Conservation (phyloP, 768 basidiomycete genomes). For the Kwoniella botswanensis region DNA sequence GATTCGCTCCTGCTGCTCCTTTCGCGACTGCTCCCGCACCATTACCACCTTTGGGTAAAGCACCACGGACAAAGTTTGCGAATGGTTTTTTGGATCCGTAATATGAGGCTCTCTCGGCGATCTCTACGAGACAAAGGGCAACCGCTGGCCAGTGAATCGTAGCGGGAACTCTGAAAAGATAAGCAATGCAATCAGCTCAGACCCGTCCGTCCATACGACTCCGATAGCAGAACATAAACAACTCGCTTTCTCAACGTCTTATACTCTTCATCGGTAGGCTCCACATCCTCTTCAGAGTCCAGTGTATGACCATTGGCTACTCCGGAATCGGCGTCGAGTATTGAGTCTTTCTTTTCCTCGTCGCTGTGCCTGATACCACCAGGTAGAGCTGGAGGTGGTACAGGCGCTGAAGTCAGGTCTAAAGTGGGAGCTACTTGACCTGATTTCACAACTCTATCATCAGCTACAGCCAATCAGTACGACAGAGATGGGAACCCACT, state of each 20-base stretch:
- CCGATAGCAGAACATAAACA: background rate
- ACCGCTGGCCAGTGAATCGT: slow-evolving; percentile 38
- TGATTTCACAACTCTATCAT: background rate
- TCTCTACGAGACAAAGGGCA: slow-evolving; percentile 58
- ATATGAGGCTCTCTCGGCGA: slow-evolving; percentile 56
- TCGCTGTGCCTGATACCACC: background rate
- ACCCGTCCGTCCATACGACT: too few species aligned
- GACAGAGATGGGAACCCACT: background rate
- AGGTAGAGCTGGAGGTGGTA: background rate
- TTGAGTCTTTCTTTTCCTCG: slow-evolving; percentile 5
- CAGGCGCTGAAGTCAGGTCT: slow-evolving; percentile 3
- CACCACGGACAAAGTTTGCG: slow-evolving; percentile 39
- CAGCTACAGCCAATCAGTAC: background rate
- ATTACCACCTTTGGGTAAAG: slow-evolving; percentile 49
- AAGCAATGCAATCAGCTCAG: background rate
- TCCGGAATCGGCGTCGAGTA: background rate
- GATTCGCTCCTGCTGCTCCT: slow-evolving; percentile 36
- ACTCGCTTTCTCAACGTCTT: slow-evolving; percentile 42
- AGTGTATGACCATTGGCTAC: background rate
- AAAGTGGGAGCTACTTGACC: slow-evolving; percentile 10
- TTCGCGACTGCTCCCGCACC: slow-evolving; percentile 51
- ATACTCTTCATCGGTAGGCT: slow-evolving; percentile 37
- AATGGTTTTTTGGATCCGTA: slow-evolving; percentile 43
- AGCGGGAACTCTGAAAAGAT: slow-evolving; percentile 20
- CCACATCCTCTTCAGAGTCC: slow-evolving; percentile 12